These are phyloP conservation scores for Cercospora zeina DNA, from an alignment of 2,329 filamentous ascomycete species.

Conservation along the genomic window DNA sequence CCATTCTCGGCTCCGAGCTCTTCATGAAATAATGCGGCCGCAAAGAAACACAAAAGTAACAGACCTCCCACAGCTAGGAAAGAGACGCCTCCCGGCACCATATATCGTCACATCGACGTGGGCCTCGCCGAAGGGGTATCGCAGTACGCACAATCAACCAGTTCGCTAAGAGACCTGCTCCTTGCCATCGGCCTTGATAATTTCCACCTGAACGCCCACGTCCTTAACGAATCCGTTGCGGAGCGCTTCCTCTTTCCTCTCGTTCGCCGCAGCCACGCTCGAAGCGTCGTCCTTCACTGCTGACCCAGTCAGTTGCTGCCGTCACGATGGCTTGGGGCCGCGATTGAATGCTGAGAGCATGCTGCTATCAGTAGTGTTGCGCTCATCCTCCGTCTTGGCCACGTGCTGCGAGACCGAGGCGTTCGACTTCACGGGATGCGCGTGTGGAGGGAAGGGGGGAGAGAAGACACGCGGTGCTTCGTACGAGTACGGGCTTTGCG, in stretches of 20 bases:
- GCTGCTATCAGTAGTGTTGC: conserved; percentile 37
- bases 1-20: background rate
- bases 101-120: conserved; percentile 18
- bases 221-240: conserved; percentile 34
- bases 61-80: conserved; percentile 20
- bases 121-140: conserved; percentile 22
- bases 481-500: conserved; percentile 47
- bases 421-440: conserved; percentile 39
- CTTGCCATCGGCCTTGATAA: conserved; percentile 26
- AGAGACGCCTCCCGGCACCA: conserved; percentile 18
- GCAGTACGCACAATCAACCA: conserved; percentile 19
- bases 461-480: conserved; percentile 42
- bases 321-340: conserved; percentile 27
- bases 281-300: conserved; percentile 32
- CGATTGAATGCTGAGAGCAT: conserved; percentile 35
- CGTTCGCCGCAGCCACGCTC: conserved; percentile 29
- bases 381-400: conserved; percentile 41
- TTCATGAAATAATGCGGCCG: conserved; percentile 1
- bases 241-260: conserved; percentile 31
- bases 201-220: conserved; percentile 38
- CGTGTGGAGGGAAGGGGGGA: conserved; percentile 46
- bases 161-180: conserved; percentile 32
- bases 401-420: conserved; percentile 30
- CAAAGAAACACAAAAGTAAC: conserved; percentile 7
- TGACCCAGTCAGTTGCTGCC: conserved; percentile 34